phyloP scores from a whole-genome alignment of 768 basidiomycete genomes.

The Suillus alpinus region DNA sequence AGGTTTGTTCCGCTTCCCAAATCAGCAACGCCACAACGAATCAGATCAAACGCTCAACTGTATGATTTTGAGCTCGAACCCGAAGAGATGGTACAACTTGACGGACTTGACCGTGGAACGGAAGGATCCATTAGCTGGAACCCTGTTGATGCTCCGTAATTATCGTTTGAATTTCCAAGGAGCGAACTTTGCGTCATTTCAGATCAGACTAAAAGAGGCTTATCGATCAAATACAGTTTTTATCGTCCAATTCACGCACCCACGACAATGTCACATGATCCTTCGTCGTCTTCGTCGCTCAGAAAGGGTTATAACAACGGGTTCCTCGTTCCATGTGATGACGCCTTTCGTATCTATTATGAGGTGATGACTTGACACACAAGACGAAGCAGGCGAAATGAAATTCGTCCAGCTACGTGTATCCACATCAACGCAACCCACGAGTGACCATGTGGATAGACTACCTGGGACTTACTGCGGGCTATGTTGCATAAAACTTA shows the following conservation, averaged over 20 bases:
- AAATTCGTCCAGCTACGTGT: neutral
- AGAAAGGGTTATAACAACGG: neutral
- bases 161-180: neutral
- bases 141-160: conserved; percentile 53
- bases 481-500: neutral
- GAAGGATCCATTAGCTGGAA: conserved; percentile 83
- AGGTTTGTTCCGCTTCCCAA: conserved; percentile 86
- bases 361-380: neutral
- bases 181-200: neutral
- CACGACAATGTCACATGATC: neutral
- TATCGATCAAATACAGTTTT: neutral
- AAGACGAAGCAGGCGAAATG: neutral
- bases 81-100: conserved; percentile 65
- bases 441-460: neutral
- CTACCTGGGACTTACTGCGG: neutral
- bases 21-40: conserved; percentile 66
- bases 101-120: conserved; percentile 69
- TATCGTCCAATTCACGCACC: neutral
- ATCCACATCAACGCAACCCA: neutral
- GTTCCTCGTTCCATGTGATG: neutral
- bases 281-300: neutral
- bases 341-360: neutral
- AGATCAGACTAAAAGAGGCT: neutral
- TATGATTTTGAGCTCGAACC: conserved; percentile 70
- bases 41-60: conserved; percentile 68